Conservation (phyloP, 306 rosid species). For the Vigna reflexopilosa region DNA sequence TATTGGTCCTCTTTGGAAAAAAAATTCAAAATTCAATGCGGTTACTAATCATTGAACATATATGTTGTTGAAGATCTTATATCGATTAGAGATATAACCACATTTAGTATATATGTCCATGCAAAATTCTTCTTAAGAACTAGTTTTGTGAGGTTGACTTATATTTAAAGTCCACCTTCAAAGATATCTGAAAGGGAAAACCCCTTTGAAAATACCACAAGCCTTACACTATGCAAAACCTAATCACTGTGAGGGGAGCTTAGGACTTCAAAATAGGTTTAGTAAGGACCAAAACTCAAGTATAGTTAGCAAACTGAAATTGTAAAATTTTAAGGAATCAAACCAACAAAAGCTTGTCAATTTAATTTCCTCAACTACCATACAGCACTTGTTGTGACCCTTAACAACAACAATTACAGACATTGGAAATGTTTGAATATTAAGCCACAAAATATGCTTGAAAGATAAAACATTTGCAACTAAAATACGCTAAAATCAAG, state of each 20-base stretch:
- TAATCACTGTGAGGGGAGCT: background rate
- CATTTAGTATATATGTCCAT: too few species aligned
- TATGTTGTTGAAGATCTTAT: background rate
- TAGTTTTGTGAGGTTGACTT: too few species aligned
- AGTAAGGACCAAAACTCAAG: background rate
- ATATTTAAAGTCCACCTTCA: too few species aligned
- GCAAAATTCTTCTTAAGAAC: too few species aligned
- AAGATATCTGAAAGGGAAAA: background rate
- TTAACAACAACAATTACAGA: constrained; percentile 11
- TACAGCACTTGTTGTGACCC: background rate
- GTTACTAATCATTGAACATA: background rate
- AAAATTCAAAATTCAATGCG: background rate
- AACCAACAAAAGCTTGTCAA: background rate
- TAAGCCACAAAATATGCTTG: constrained; percentile 29
- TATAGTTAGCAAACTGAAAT: background rate
- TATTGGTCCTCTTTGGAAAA: background rate
- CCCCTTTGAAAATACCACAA: background rate
- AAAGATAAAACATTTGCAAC: constrained; percentile 10
- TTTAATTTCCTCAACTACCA: constrained; percentile 4
- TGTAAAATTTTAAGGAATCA: background rate
- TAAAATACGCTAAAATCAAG: background rate
- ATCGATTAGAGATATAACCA: too few species aligned
- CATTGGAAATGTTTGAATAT: constrained; percentile 17
- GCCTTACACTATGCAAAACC: constrained; percentile 1
- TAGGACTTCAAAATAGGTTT: background rate